phyloP scores from a whole-genome alignment of 2,329 filamentous ascomycete species.

The Phialemonium atrogriseum region DNA sequence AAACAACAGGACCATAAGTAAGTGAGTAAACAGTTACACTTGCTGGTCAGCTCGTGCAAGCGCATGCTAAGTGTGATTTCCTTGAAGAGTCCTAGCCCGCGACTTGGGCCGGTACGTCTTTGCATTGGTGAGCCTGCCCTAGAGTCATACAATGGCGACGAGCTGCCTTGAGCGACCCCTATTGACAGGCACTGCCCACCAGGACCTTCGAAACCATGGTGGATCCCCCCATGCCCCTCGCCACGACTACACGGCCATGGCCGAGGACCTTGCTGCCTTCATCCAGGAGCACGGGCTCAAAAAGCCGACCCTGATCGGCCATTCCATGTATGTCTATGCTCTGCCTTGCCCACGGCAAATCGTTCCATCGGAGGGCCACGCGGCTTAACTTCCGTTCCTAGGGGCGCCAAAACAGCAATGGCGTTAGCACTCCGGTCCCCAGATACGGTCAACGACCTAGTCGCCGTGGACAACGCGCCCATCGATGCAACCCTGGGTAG shows the following conservation, averaged over 20 bases:
- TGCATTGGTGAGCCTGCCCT: constrained; percentile 55
- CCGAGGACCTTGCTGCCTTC: constrained; percentile 74
- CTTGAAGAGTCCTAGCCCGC: constrained; percentile 62
- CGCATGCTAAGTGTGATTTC: constrained; percentile 8
- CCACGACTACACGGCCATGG: constrained; percentile 79
- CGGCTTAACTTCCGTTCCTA: constrained; percentile 20
- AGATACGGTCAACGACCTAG: constrained; percentile 57
- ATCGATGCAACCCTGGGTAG: constrained; percentile 67
- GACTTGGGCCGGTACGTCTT: constrained; percentile 77
- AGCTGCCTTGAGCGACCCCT: too few relatives aligned
- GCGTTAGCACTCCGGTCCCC: constrained; percentile 67
- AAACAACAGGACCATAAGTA: constrained; percentile 91
- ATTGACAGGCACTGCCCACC: too few relatives aligned
- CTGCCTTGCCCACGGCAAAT: too few relatives aligned
- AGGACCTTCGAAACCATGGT: constrained; percentile 92
- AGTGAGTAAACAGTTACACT: constrained; percentile 46
- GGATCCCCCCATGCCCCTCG: constrained; percentile 68
- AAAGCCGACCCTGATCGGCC: constrained; percentile 73
- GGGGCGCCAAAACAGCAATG: constrained; percentile 93
- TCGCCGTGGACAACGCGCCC: constrained; percentile 88
- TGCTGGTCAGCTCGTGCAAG: neutral
- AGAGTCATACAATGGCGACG: too few relatives aligned
- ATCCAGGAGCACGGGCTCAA: constrained; percentile 62
- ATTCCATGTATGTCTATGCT: constrained; percentile 65
- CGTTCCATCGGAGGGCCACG: too few relatives aligned